Conservation (phyloP, 768 basidiomycete genomes). For the Suillus bovinus region DNA sequence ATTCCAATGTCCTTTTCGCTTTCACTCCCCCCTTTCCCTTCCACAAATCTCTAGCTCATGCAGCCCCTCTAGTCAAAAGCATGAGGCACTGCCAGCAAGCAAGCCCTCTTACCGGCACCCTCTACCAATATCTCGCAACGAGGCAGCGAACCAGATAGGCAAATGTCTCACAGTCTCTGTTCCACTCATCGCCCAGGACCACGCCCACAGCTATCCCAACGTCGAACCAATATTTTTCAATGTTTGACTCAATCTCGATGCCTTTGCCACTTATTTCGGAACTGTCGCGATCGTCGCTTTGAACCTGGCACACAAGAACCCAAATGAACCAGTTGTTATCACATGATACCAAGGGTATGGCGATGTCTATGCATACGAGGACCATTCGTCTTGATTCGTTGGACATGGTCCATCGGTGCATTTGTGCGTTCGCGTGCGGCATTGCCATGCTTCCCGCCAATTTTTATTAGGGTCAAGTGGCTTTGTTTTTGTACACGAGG, state of each 20-base stretch:
- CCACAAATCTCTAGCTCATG: no score
- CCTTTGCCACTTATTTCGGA: not conserved
- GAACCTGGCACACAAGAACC: not conserved
- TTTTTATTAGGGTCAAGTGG: not conserved
- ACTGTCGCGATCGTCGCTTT: not conserved
- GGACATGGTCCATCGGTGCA: not conserved
- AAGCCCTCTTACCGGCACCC: not conserved
- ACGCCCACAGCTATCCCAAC: not conserved
- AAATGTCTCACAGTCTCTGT: not conserved
- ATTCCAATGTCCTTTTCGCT: not conserved
- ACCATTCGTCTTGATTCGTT: not conserved
- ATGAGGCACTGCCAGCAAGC: constrained; percentile 7
- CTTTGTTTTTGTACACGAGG: not conserved
- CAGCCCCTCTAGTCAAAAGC: constrained; percentile 3
- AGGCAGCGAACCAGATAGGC: constrained; percentile 1
- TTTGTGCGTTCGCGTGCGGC: not conserved
- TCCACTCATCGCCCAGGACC: not conserved
- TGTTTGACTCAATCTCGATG: not conserved
- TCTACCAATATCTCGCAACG: constrained; percentile 6
- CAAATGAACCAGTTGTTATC: not conserved
- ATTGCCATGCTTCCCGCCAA: not conserved
- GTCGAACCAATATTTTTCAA: not conserved
- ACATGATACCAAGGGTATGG: constrained; percentile 2
- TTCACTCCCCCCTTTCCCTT: not conserved
- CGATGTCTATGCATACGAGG: not conserved